Percentiles rank a stretch among this genome's conserved stretches.
These are phyloP conservation scores for Xanthoconium stramineum DNA, from an alignment of 768 basidiomycete genomes.

Conservation along the genomic window DNA sequence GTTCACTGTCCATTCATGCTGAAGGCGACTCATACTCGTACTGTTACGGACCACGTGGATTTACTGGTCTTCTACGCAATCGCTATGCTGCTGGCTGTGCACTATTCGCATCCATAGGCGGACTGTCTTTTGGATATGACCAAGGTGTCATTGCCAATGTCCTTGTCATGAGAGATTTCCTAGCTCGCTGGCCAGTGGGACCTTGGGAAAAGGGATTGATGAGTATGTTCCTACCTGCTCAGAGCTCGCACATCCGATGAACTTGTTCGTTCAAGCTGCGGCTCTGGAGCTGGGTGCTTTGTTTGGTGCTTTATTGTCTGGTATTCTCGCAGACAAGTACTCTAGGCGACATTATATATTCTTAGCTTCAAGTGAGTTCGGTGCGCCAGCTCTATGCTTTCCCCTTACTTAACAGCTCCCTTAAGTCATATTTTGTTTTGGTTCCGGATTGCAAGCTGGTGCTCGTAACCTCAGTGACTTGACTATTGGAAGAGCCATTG, in stretches of 20 bases:
- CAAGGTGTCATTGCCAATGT: constrained; percentile 87
- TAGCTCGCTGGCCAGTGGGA: constrained; percentile 63
- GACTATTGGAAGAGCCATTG: constrained; percentile 68
- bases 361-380: constrained; percentile 56
- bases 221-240: constrained; percentile 46
- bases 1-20: constrained; percentile 23
- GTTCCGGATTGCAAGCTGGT: constrained; percentile 64
- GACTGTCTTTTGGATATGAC: constrained; percentile 78
- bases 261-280: constrained; percentile 48
- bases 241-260: neutral
- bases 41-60: constrained; percentile 68
- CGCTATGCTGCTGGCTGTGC: constrained; percentile 65
- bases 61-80: constrained; percentile 62
- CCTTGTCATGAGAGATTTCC: constrained; percentile 77
- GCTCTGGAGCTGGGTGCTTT: constrained; percentile 75
- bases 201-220: constrained; percentile 73
- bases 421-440: constrained; percentile 66
- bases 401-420: neutral
- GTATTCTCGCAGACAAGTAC: constrained; percentile 63
- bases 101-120: constrained; percentile 73
- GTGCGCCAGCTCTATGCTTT: neutral
- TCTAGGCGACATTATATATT: constrained; percentile 69
- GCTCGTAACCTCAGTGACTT: constrained; percentile 56
- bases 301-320: constrained; percentile 67
- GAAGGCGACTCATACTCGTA: constrained; percentile 50